Percentiles rank a stretch among this genome's conserved stretches.
Conservation (phyloP, 805 yeast species). For the Kluyveromyces wickerhamii region DNA sequence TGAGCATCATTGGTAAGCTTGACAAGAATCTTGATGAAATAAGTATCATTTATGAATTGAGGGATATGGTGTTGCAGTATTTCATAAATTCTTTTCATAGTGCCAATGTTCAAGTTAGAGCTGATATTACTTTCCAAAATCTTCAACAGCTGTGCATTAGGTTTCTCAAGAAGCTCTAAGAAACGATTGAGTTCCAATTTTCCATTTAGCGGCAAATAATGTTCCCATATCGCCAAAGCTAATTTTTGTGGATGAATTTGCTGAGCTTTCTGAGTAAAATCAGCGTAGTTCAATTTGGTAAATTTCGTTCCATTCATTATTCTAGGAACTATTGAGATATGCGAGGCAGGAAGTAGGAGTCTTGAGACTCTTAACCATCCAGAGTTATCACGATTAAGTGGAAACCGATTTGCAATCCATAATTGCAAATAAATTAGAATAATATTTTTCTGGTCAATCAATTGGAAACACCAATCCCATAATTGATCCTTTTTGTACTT, state of each 20-base stretch:
- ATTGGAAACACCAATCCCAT: constrained; percentile 17
- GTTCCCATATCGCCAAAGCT: constrained; percentile 9
- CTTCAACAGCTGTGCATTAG: background rate
- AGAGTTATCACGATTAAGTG: constrained; percentile 1
- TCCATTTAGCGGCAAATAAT: background rate
- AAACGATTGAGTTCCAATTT: background rate
- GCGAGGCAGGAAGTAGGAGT: constrained; percentile 1
- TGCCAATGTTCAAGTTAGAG: background rate
- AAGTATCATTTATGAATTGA: background rate
- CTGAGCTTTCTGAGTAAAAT: constrained; percentile 13
- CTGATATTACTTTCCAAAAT: background rate
- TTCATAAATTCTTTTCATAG: background rate
- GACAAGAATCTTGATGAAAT: constrained; percentile 17
- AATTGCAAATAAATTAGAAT: constrained; percentile 14
- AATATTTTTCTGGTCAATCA: constrained; percentile 1
- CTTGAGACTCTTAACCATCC: constrained; percentile 3
- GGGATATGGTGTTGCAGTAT: background rate
- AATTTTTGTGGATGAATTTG: constrained; percentile 10
- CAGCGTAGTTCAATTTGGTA: constrained; percentile 15
- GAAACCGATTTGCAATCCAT: constrained; percentile 4
- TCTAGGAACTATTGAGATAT: background rate
- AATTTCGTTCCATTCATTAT: constrained; percentile 10
- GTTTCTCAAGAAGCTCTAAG: background rate
- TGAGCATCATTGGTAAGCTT: constrained; percentile 14
- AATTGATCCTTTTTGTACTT: constrained; percentile 16